These are phyloP conservation scores for Onygena corvina DNA, from an alignment of 2,329 filamentous ascomycete species.

Conservation along the genomic window DNA sequence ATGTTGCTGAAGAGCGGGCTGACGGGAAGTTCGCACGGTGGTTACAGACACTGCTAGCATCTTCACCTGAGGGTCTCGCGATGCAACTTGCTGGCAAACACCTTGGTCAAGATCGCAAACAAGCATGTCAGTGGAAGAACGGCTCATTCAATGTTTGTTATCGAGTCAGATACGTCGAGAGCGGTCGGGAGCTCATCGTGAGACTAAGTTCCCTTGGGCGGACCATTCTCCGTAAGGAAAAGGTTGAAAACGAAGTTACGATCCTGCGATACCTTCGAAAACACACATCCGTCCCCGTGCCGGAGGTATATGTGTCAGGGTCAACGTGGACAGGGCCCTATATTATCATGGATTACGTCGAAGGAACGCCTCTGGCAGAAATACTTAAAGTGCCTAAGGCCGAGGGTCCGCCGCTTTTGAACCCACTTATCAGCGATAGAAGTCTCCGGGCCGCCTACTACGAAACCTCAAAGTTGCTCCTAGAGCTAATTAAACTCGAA, in stretches of 20 bases:
- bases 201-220: conserved; percentile 25
- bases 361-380: conserved; percentile 18
- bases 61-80: too few species aligned
- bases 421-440: conserved; percentile 13
- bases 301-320: conserved; percentile 17
- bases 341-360: conserved; percentile 20
- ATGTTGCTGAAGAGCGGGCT: too few species aligned
- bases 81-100: conserved; percentile 19
- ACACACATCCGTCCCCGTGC: conserved; percentile 21
- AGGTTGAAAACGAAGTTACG: conserved; percentile 22
- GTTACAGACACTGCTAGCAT: too few species aligned
- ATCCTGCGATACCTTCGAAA: conserved; percentile 20
- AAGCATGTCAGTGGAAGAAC: conserved; percentile 18
- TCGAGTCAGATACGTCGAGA: conserved; percentile 18
- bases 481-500: conserved; percentile 14
- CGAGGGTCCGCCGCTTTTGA: conserved; percentile 12
- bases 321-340: conserved; percentile 21
- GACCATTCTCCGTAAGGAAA: conserved; percentile 21
- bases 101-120: conserved; percentile 15
- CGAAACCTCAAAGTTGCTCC: conserved; percentile 15
- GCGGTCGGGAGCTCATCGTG: conserved; percentile 18
- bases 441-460: conserved; percentile 13
- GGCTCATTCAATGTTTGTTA: conserved; percentile 26
- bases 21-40: too few species aligned
- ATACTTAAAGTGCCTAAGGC: conserved; percentile 18